Evolutionary conservation across 768 basidiomycete genomes (phyloP), one percentile per base, ranked within the genome.

Genomic region (Cystofilobasidium ferigula): DNA sequence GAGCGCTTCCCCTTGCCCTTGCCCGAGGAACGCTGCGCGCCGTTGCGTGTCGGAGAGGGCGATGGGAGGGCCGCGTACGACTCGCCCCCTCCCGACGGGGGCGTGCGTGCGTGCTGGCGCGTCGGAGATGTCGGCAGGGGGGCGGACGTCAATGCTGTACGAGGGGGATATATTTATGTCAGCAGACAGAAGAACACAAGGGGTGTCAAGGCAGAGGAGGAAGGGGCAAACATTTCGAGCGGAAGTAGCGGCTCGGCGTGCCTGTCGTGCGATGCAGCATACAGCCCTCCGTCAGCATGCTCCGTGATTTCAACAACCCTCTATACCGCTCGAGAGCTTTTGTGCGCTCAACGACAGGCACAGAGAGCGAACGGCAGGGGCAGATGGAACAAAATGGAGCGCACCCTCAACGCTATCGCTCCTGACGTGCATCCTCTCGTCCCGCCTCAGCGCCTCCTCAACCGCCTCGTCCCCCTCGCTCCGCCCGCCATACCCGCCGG

Each of bases 391-490:
- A 35, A 60, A 18, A 45, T 30, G 8, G 14, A 6, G 10, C n/a
- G 5, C 1, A 60, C 58, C 58, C 30, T 32, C 51, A 5, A 54
- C 51, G 30, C 51, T 47, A 9, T 42, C 18, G 54, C 53, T 57
- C 22, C 42, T 40, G 32, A 64, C 30, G 45, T 45, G 60, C 65
- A 51, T 60, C 54, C 2, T 48, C 34, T 61, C 20, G 28, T 67
- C 65, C 22, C 48, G 20, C 22, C 35, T 56, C 12, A 54, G 22
- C 20, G 65, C 65, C 65, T 60, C 47, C 20, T 67, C 38, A 18
- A 67, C 65, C 8, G 61, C 65, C 7, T 61, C 45, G 35, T 68
- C 67, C 8, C 38, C 43, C 22, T 61, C 56, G 42, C 56, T 63
- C 13, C 48, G 7, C 30, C 60, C 48, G 36, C 34, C 5, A 12